Percentiles rank a stretch among this genome's conserved stretches.
Conservation (phyloP, 2,329 filamentous ascomycete species). For the Paraphaeosphaeria sporulosa region DNA sequence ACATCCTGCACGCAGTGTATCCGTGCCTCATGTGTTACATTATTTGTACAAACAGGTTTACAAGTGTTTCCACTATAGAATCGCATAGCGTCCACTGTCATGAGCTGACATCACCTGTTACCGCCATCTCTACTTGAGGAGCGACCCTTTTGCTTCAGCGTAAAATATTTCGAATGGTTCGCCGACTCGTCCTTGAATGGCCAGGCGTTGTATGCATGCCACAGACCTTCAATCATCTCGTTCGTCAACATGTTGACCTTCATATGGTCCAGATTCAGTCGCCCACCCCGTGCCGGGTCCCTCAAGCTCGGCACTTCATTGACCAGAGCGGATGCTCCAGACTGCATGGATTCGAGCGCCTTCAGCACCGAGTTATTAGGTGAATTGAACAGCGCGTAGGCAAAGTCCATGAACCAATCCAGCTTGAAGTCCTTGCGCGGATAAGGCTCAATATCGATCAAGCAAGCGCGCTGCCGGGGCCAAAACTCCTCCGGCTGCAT, state of each 20-base stretch:
- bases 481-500: slow-evolving; percentile 69
- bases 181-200: slow-evolving; percentile 39
- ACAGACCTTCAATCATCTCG: slow-evolving; percentile 44
- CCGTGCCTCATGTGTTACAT: slow-evolving; percentile 7
- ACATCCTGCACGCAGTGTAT: neutral
- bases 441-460: slow-evolving; percentile 74
- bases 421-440: slow-evolving; percentile 24
- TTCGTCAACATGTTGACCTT: slow-evolving; percentile 39
- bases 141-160: slow-evolving; percentile 9
- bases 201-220: slow-evolving; percentile 43
- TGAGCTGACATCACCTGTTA: neutral
- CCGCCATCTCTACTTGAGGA: neutral
- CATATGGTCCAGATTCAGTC: slow-evolving; percentile 40
- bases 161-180: slow-evolving; percentile 36
- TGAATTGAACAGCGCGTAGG: slow-evolving; percentile 24
- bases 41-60: slow-evolving; percentile 11
- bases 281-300: slow-evolving; percentile 43
- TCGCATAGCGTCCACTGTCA: neutral
- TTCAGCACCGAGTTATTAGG: slow-evolving; percentile 18
- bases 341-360: slow-evolving; percentile 39
- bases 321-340: slow-evolving; percentile 37
- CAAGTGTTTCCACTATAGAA: neutral
- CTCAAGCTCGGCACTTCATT: slow-evolving; percentile 34
- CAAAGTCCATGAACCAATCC: slow-evolving; percentile 42
- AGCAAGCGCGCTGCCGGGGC: slow-evolving; percentile 64